These are phyloP conservation scores for Arxiozyma bovina DNA, from an alignment of 1,139 yeast species.

Conservation along the genomic window DNA sequence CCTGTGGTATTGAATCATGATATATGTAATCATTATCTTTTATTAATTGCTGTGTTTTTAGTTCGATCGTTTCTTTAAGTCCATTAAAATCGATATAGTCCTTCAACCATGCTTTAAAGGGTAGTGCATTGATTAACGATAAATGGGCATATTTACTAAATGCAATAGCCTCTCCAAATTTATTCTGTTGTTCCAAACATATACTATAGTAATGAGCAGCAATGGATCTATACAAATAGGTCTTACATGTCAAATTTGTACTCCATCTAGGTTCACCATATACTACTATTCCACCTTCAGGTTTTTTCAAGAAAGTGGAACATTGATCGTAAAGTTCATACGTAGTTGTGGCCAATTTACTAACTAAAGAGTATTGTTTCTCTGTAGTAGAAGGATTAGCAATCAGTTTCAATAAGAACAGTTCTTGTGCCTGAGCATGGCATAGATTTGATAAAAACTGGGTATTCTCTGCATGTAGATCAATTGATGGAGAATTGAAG, in stretches of 20 bases:
- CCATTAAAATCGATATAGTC: slow-evolving; percentile 30
- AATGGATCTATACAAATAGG: slow-evolving; percentile 40
- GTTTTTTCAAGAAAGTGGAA: slow-evolving; percentile 33
- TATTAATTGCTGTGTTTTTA: slow-evolving; percentile 36
- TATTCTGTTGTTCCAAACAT: slow-evolving; percentile 36
- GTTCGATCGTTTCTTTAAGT: slow-evolving; percentile 23
- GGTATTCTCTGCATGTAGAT: slow-evolving; percentile 62
- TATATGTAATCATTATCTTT: slow-evolving; percentile 88
- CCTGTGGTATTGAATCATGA: slow-evolving; percentile 64
- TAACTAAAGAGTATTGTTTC: slow-evolving; percentile 54
- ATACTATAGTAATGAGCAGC: slow-evolving; percentile 36
- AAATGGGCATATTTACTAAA: slow-evolving; percentile 45
- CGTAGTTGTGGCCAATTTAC: slow-evolving; percentile 64
- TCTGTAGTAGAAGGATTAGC: slow-evolving; percentile 28
- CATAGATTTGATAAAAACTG: slow-evolving; percentile 54
- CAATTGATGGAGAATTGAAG: slow-evolving; percentile 81
- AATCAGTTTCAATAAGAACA: slow-evolving; percentile 59
- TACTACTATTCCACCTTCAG: slow-evolving; percentile 37
- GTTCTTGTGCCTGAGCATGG: slow-evolving; percentile 86
- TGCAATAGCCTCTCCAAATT: slow-evolving; percentile 74
- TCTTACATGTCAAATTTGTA: slow-evolving; percentile 37
- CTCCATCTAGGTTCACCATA: slow-evolving; percentile 37
- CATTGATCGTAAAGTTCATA: slow-evolving; percentile 49
- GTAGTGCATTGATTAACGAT: slow-evolving; percentile 19
- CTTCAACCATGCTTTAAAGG: slow-evolving; percentile 20